phyloP scores from a whole-genome alignment of 2,329 filamentous ascomycete genomes.

The Cercospora zeae-maydis region DNA sequence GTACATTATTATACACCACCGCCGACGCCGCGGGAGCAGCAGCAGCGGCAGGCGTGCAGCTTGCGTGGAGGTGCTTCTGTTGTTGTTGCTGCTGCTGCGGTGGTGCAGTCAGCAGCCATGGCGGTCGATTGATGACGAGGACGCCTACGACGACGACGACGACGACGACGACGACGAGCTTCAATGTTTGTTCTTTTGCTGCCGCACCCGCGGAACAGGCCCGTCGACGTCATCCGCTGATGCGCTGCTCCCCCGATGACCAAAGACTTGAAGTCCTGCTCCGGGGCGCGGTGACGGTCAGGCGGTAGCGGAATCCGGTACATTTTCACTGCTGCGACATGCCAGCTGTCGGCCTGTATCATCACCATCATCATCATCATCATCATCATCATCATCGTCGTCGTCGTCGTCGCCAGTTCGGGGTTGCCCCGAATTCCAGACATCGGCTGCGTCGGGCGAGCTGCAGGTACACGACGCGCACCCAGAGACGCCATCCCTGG shows the following conservation, averaged over 20 bases:
- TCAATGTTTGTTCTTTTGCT: neutral
- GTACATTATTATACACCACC: too few species aligned
- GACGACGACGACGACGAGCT: neutral
- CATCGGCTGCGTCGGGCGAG: neutral
- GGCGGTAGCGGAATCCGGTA: neutral
- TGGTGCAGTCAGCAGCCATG: neutral
- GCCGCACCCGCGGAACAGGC: neutral
- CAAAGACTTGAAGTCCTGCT: neutral
- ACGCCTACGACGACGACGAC: neutral
- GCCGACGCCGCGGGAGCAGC: neutral
- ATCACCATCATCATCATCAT: neutral
- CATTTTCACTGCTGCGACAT: neutral
- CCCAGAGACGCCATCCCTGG: neutral
- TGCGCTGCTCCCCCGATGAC: neutral
- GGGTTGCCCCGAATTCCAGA: neutral
- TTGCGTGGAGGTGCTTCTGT: neutral
- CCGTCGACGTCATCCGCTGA: neutral
- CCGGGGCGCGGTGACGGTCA: neutral
- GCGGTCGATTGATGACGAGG: neutral
- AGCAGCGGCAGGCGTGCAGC: neutral
- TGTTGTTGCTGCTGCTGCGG: too few species aligned
- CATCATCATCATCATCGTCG: too few species aligned
- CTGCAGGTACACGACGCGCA: conserved; percentile 7
- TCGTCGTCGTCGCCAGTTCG: neutral
- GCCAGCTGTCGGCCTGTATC: neutral